These are phyloP conservation scores for Eucalyptus curtisii DNA, from an alignment of 345 rosid genomes.

Conservation along the genomic window DNA sequence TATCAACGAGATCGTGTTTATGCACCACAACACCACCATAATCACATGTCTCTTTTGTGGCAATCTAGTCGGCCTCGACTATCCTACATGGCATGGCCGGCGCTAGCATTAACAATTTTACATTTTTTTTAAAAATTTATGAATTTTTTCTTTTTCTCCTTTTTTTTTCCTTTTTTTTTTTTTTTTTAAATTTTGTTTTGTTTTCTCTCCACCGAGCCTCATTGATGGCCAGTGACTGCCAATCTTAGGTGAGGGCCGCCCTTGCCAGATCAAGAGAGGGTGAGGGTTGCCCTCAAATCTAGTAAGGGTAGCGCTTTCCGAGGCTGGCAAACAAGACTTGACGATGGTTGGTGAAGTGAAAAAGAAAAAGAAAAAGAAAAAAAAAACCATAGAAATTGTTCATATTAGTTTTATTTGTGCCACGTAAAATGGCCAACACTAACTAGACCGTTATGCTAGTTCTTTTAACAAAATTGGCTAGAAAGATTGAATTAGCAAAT, in stretches of 20 bases:
- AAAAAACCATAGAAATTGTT: too few relatives aligned
- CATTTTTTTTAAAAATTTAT: too few relatives aligned
- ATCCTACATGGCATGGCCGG: accelerated
- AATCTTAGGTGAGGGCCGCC: background rate
- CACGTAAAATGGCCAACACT: accelerated
- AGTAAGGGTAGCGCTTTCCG: background rate
- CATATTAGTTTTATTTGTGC: background rate
- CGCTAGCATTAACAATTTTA: background rate
- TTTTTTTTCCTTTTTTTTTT: too few relatives aligned
- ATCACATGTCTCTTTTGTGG: background rate
- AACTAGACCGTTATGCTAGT: too few relatives aligned
- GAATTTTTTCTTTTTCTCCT: background rate
- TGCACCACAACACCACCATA: background rate
- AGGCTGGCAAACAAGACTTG: accelerated
- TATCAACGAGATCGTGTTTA: accelerated
- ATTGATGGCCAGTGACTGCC: background rate
- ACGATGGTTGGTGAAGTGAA: background rate
- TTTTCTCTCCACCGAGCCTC: background rate
- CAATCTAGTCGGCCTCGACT: accelerated
- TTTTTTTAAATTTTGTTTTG: too few relatives aligned
- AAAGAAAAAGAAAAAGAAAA: too few relatives aligned
- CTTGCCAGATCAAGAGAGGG: too few relatives aligned
- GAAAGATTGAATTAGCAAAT: background rate
- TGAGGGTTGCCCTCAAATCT: background rate
- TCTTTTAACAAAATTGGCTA: background rate